phyloP scores from a whole-genome alignment of 2,329 filamentous ascomycete genomes.

The Nemania diffusa region DNA sequence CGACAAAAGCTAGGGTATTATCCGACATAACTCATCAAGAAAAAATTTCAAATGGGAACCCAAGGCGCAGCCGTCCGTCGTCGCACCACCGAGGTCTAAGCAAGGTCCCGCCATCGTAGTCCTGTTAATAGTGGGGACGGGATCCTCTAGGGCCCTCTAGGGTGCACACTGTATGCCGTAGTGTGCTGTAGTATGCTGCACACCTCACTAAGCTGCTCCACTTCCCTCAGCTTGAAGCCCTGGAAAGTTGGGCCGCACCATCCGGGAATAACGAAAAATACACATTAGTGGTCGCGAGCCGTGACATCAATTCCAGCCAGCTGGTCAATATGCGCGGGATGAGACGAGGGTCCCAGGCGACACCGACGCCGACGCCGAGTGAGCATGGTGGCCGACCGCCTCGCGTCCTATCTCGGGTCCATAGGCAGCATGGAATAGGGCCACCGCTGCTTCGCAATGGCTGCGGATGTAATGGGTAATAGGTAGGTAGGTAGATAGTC shows the following conservation, averaged over 20 bases:
- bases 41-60: conserved; percentile 23
- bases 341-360: background rate
- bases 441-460: background rate
- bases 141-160: background rate
- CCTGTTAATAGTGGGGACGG: conserved; percentile 17
- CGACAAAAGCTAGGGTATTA: conserved; percentile 18
- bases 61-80: conserved; percentile 19
- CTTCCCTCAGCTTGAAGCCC: conserved; percentile 15
- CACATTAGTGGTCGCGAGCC: conserved; percentile 4
- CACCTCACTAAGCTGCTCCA: conserved; percentile 18
- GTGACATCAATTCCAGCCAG: conserved; percentile 14
- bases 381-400: background rate
- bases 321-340: background rate
- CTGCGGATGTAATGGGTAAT: background rate
- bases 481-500: background rate
- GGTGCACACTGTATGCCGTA: conserved; percentile 6
- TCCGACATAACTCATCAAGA: conserved; percentile 27
- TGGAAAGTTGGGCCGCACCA: conserved; percentile 5
- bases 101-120: conserved; percentile 9
- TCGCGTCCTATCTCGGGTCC: background rate
- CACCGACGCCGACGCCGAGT: background rate
- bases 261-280: conserved; percentile 3
- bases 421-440: background rate
- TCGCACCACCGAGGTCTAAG: conserved; percentile 29
- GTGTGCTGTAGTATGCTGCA: no score